Evolutionary conservation across 2,329 filamentous ascomycete genomes (phyloP), one percentile per base, ranked within the genome.

Genomic region (Colletotrichum spinosum): DNA sequence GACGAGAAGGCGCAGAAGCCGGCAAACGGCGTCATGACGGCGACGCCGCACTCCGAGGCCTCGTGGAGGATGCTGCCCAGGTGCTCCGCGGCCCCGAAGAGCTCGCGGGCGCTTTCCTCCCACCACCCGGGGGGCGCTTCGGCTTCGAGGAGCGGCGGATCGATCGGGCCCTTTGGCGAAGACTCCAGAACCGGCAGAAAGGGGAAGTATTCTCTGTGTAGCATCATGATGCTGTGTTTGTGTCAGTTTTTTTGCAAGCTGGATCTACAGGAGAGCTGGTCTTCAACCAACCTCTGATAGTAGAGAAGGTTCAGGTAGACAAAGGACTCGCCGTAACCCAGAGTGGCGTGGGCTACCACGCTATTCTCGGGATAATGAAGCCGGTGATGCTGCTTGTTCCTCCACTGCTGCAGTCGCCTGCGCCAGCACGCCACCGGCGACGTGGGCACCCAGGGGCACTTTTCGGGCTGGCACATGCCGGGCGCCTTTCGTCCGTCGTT

Each of bases 1-100:
- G 80, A 80, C 0, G 80, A 81, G 42, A 83, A 83, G 2, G 77
- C 77, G 57, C 80, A 82, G n/a, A 83, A 81, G 0, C 80, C 81
- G 0, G 79, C 74, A 58, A 82, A 83, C 0, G 80, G 81, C 0
- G 79, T 81, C 63, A 76, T 72, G 0, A 81, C 70, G 1, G 75
- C 72, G 0, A 76, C 74, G 0, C 75, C 78, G 5, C 75, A 78
- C 8, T 79, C 76, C 0, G 73, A 75, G 0, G 79, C 73, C 12
- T 81, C 79, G n/a, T 74, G 72, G 0, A 82, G 70, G 0, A 82
- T 65, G 1, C 67, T 68, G 0, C 76, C 72, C 0, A 82, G 76
- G 3, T 75, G 70, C n/a, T 76, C 75, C 0, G 77, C 77, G 0
- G 79, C 73, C 0, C 69, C 65, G 11, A 79, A 81, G 0, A 82